Evolutionary conservation across 495 filamentous ascomycete genomes (phyloP), one percentile per base, ranked within the genome.

Genomic region (Daldinia vernicosa): DNA sequence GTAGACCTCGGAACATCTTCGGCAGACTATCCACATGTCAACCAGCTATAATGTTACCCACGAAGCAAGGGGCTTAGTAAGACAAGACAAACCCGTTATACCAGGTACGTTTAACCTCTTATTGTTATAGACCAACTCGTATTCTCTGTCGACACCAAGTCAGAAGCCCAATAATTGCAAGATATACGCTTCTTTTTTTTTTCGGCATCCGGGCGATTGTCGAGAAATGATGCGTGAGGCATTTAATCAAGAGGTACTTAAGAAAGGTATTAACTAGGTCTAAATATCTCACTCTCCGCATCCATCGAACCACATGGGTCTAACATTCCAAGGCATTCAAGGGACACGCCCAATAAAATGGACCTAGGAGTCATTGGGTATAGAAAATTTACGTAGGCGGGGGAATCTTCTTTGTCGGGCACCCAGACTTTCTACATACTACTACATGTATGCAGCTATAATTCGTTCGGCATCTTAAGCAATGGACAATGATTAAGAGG

Each of bases 371-470:
- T 24, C 19, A 24, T 47, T 47, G 9, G 43, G 43, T 47, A 47
- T 47, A 47, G 50, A 27, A 24, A 53, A 53, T 30, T 19, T 53
- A 26, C 26, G 26, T 30, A 53, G 22, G 50, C 50, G 50, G 50
- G 24, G 50, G 27, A n/a, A 53, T 15, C 11, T 17, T 28, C 22
- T 53, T 53, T 26, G 50, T 53, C 12, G 50, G 17, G 43, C 43
- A 47, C 7, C 43, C 8, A 47, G 17, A 17, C 43, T 17, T 22
- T 47, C 43, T 24, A 47, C 43, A 24, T 24, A 1, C 9, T 24
- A 19, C 43, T 47, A 47, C 43, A 47, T 7, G 43, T 47, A 47
- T 24, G 19, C 43, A 19, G 19, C 9, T 47, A 47, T 47, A 47
- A 24, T 47, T 47, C 43, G 43, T 22, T 24, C 43, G 17, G 43